These are phyloP conservation scores for Suillus paluster DNA, from an alignment of 768 basidiomycete genomes.

Conservation along the genomic window DNA sequence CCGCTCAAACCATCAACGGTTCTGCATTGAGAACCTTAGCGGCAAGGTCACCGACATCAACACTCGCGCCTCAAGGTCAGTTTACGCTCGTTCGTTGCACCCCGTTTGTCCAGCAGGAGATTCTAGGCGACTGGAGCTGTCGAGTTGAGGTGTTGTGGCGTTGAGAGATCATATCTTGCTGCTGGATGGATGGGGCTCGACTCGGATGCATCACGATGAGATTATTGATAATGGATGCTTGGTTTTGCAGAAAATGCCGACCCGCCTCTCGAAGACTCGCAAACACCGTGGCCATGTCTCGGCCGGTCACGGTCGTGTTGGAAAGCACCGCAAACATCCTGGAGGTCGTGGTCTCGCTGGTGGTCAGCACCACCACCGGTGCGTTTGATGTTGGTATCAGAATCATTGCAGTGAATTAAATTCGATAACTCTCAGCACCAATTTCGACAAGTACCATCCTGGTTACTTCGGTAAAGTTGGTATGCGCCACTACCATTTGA, in stretches of 20 bases:
- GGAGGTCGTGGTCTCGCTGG: constrained; percentile 99
- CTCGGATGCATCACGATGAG: constrained; percentile 36
- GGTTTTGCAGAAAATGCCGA: constrained; percentile 76
- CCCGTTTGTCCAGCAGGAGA: constrained; percentile 23
- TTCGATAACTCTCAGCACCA: constrained; percentile 61
- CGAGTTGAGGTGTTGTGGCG: constrained; percentile 22
- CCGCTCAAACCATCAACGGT: constrained; percentile 21
- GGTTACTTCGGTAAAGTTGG: constrained; percentile 99
- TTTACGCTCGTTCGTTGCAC: constrained; percentile 35
- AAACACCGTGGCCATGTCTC: constrained; percentile 99
- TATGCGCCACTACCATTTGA: constrained; percentile 99
- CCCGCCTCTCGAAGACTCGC: constrained; percentile 94
- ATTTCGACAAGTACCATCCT: constrained; percentile 99
- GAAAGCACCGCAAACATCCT: constrained; percentile 99
- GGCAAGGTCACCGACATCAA: constrained; percentile 45
- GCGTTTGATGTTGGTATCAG: constrained; percentile 35
- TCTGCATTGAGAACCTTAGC: constrained; percentile 4
- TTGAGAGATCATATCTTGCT: constrained; percentile 36
- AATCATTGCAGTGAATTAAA: neutral
- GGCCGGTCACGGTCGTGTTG: constrained; percentile 99
- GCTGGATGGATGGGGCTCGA: constrained; percentile 54
- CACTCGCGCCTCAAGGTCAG: constrained; percentile 71
- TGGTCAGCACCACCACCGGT: constrained; percentile 99
- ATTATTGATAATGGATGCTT: constrained; percentile 23
- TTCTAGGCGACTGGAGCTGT: constrained; percentile 14